Evolutionary conservation across 2,329 filamentous ascomycete species (phyloP).

Genomic region (Aspergillaceae sp.): DNA sequence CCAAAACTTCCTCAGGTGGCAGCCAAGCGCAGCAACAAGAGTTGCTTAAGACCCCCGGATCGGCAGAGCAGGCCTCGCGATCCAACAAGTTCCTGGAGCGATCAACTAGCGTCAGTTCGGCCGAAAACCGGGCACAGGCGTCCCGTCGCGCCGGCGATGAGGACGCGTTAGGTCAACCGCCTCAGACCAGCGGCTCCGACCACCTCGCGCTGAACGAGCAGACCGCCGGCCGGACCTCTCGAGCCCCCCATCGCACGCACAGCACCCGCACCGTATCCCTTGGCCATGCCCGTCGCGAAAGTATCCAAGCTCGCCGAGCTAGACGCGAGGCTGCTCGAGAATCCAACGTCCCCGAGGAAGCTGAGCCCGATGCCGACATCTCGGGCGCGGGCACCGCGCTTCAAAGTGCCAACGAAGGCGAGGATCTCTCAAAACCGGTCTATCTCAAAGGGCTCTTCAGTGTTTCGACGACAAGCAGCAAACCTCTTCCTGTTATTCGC

Average conservation of each 20-base stretch:
- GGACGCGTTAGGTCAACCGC: slow-evolving; percentile 53
- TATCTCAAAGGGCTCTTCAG: slow-evolving; percentile 96
- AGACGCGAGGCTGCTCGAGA: slow-evolving; percentile 64
- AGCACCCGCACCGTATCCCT: slow-evolving; percentile 75
- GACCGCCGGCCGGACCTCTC: slow-evolving; percentile 42
- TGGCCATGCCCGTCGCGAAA: slow-evolving; percentile 80
- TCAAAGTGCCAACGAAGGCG: slow-evolving; percentile 48
- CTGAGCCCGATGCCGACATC: slow-evolving; percentile 59
- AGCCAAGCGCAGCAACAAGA: slow-evolving; percentile 67
- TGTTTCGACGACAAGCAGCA: slow-evolving; percentile 90
- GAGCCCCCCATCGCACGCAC: slow-evolving; percentile 48
- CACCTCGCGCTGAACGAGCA: slow-evolving; percentile 52
- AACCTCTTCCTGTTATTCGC: slow-evolving; percentile 76
- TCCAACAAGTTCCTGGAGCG: slow-evolving; percentile 65
- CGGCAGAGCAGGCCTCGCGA: slow-evolving; percentile 51
- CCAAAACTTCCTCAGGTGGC: slow-evolving; percentile 49
- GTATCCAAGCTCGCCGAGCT: slow-evolving; percentile 76
- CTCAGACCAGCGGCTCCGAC: slow-evolving; percentile 70
- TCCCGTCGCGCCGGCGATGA: slow-evolving; percentile 47
- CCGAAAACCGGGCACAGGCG: slow-evolving; percentile 62
- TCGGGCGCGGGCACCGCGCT: slow-evolving; percentile 46
- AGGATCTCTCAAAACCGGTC: slow-evolving; percentile 77
- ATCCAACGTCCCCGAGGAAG: slow-evolving; percentile 81
- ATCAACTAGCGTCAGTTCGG: slow-evolving; percentile 86
- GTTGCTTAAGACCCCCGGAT: slow-evolving; percentile 63